Conservation (phyloP, 2,329 filamentous ascomycete species). For the Fusarium sp. region DNA sequence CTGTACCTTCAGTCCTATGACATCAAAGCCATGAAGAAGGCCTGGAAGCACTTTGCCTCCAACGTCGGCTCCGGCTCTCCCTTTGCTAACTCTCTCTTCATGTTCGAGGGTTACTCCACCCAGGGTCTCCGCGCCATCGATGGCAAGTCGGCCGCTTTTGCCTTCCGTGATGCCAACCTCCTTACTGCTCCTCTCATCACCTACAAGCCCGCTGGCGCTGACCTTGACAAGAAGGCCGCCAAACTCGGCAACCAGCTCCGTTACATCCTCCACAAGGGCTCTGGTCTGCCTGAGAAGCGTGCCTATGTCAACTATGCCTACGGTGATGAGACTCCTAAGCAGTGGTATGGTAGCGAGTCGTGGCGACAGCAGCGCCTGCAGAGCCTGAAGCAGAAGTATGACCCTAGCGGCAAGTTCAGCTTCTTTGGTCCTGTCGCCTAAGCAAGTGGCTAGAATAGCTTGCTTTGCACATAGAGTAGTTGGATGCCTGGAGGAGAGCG, state of each 20-base stretch:
- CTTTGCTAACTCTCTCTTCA: constrained; percentile 53
- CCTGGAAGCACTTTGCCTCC: constrained; percentile 29
- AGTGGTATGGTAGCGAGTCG: constrained; percentile 60
- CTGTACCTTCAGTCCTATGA: constrained; percentile 36
- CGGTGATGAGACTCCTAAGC: constrained; percentile 54
- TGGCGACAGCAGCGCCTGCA: constrained; percentile 60
- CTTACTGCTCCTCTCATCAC: constrained; percentile 37
- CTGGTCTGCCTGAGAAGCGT: constrained; percentile 17
- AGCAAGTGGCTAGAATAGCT: neutral
- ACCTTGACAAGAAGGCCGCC: constrained; percentile 31
- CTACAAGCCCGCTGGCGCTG: constrained; percentile 22
- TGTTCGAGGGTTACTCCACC: constrained; percentile 66
- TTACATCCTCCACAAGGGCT: constrained; percentile 23
- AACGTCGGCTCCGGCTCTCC: constrained; percentile 20
- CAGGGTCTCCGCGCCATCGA: constrained; percentile 46
- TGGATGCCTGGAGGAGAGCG: neutral
- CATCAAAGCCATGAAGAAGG: constrained; percentile 24
- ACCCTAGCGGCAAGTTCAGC: constrained; percentile 56
- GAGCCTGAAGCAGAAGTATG: constrained; percentile 60
- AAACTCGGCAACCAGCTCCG: constrained; percentile 29
- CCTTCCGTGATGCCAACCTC: constrained; percentile 37
- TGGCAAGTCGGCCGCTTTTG: constrained; percentile 25
- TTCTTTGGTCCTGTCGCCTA: constrained; percentile 53
- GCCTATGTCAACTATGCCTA: constrained; percentile 63
- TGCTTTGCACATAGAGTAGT: neutral